A percentile compares a stretch with the other conserved stretches of the same genome.
Evolutionary conservation across 2,329 filamentous ascomycete species (phyloP).

Genomic region (Blumeria graminis): DNA sequence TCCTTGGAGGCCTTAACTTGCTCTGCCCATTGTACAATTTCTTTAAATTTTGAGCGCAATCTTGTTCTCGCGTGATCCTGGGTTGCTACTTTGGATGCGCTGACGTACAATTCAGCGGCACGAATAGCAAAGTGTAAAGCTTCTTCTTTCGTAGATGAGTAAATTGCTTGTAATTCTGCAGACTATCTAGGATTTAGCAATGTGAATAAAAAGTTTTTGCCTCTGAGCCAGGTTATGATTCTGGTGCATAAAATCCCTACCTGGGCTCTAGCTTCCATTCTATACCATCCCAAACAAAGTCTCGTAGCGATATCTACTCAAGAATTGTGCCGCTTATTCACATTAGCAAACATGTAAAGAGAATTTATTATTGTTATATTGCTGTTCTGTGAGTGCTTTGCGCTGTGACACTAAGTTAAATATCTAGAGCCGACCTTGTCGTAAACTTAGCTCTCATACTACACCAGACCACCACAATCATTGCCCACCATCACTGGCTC

Average conservation of each 20-base stretch:
- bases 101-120: conserved; percentile 63
- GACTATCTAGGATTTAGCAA: conserved; percentile 18
- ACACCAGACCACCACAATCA: no score
- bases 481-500: no score
- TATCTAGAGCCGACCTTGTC: no score
- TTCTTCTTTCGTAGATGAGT: conserved; percentile 28
- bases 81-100: conserved; percentile 38
- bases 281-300: no score
- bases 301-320: no score
- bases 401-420: no score
- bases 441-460: no score
- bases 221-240: no score
- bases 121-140: conserved; percentile 54
- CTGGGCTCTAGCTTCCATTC: conserved; percentile 24
- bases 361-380: no score
- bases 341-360: no score
- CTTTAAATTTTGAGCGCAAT: conserved; percentile 43
- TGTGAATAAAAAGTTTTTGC: not conserved
- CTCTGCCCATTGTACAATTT: conserved; percentile 49
- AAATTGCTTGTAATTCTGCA: conserved; percentile 26
- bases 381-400: no score
- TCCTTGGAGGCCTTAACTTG: conserved; percentile 33
- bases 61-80: conserved; percentile 36
- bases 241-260: conserved; percentile 9
- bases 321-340: no score